Evolutionary conservation across 73 alveolate genomes (phyloP).

Genomic region (Paramecium octaurelia): DNA sequence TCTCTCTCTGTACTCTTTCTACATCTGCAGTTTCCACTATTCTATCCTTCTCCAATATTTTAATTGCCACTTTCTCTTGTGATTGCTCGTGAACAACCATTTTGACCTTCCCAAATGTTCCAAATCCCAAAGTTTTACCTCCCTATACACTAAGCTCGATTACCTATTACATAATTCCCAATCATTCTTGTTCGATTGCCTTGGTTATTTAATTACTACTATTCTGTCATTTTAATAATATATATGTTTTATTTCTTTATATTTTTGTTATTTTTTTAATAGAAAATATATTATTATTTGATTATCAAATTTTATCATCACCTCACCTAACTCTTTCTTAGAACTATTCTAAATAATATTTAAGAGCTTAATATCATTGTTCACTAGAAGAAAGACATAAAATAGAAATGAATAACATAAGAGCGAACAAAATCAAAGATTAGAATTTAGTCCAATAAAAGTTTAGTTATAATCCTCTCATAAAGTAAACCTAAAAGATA

Average conservation of each 20-base stretch:
- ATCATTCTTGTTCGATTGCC: neutral
- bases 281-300: neutral
- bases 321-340: too few species aligned
- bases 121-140: conserved; percentile 53
- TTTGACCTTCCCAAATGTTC: conserved; percentile 62
- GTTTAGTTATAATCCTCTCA: too few species aligned
- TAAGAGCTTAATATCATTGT: too few species aligned
- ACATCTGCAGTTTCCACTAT: conserved; percentile 87
- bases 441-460: too few species aligned
- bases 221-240: neutral
- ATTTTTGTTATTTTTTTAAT: too few species aligned
- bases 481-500: too few species aligned
- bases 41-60: conserved; percentile 88
- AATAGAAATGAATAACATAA: too few species aligned
- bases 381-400: too few species aligned
- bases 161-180: conserved; percentile 14
- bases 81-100: conserved; percentile 46
- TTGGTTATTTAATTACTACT: neutral
- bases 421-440: too few species aligned
- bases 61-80: conserved; percentile 88
- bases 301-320: neutral
- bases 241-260: neutral
- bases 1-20: conserved; percentile 87
- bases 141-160: neutral
- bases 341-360: too few species aligned